Percentiles rank a stretch among this genome's conserved stretches.
phyloP scores from a whole-genome alignment of 2,329 filamentous ascomycete genomes.

The Tolypocladium ovalisporum region DNA sequence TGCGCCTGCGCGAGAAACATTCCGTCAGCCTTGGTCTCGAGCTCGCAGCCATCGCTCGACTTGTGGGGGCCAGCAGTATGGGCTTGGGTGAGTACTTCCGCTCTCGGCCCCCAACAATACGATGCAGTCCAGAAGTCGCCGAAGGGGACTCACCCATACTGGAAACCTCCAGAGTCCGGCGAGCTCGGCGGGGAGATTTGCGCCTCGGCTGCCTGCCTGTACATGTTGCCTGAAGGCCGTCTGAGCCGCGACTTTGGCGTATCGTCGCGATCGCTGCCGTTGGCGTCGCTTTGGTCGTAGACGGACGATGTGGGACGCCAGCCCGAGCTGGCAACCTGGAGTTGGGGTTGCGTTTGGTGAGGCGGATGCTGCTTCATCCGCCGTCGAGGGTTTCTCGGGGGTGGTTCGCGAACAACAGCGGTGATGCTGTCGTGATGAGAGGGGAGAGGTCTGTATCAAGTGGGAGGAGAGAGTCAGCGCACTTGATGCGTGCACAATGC shows the following conservation, averaged over 20 bases:
- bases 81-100: not conserved
- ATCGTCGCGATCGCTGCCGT: conserved; percentile 18
- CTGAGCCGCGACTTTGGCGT: conserved; percentile 25
- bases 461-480: conserved; percentile 4
- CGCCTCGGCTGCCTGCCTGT: conserved; percentile 28
- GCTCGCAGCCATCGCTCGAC: not conserved
- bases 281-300: conserved; percentile 27
- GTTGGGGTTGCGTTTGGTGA: conserved; percentile 7
- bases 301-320: conserved; percentile 47
- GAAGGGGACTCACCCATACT: conserved; percentile 28
- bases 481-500: not conserved
- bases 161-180: conserved; percentile 30
- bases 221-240: conserved; percentile 14
- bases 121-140: not conserved
- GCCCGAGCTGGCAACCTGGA: conserved; percentile 15
- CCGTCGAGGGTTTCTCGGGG: conserved; percentile 24
- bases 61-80: not conserved
- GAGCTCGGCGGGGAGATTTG: conserved; percentile 47
- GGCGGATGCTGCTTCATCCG: conserved; percentile 12
- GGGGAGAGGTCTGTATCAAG: conserved; percentile 4
- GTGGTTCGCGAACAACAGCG: conserved; percentile 19
- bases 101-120: not conserved
- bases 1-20: conserved; percentile 8
- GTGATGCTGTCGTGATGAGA: conserved; percentile 7
- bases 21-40: not conserved